Percentiles rank a stretch among this genome's conserved stretches.
These are phyloP conservation scores for Puccinia coronata DNA, from an alignment of 1,284 basidiomycete species.

Conservation along the genomic window DNA sequence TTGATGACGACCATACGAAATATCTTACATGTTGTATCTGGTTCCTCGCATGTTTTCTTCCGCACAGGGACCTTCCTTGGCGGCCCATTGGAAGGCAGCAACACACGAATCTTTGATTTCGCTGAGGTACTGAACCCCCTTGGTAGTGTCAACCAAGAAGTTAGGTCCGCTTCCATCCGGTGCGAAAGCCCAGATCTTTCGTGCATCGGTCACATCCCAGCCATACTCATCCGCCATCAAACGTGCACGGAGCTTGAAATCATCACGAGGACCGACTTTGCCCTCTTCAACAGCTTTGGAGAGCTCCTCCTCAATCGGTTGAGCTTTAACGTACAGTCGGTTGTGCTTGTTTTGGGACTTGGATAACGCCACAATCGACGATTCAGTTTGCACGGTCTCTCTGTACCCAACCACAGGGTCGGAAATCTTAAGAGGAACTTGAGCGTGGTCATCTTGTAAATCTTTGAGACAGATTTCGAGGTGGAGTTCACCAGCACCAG, in stretches of 20 bases:
- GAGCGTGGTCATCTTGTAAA: constrained; percentile 98
- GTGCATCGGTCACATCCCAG: constrained; percentile 98
- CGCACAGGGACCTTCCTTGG: constrained; percentile 92
- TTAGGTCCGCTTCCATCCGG: constrained; percentile 98
- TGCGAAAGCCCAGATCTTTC: constrained; percentile 99
- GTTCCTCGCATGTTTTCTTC: constrained; percentile 99
- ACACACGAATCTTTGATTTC: constrained; percentile 99
- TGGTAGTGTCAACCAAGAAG: constrained; percentile 95
- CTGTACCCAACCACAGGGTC: constrained; percentile 98
- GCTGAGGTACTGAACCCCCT: constrained; percentile 87
- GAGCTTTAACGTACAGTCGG: constrained; percentile 89
- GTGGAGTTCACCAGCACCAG: constrained; percentile 98
- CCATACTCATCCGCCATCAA: constrained; percentile 92
- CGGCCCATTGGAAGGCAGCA: constrained; percentile 99
- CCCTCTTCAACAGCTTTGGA: constrained; percentile 88
- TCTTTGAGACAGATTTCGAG: constrained; percentile 99
- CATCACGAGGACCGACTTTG: constrained; percentile 85
- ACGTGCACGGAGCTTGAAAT: constrained; percentile 96
- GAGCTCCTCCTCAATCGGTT: constrained; percentile 91
- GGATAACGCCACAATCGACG: constrained; percentile 91
- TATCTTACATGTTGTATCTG: constrained; percentile 94
- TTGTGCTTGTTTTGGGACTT: constrained; percentile 99
- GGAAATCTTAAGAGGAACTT: constrained; percentile 97
- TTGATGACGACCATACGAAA: constrained; percentile 64
- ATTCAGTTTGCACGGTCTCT: constrained; percentile 96